phyloP scores from a whole-genome alignment of 2,329 filamentous ascomycete genomes.

The Xylaria sp. region DNA sequence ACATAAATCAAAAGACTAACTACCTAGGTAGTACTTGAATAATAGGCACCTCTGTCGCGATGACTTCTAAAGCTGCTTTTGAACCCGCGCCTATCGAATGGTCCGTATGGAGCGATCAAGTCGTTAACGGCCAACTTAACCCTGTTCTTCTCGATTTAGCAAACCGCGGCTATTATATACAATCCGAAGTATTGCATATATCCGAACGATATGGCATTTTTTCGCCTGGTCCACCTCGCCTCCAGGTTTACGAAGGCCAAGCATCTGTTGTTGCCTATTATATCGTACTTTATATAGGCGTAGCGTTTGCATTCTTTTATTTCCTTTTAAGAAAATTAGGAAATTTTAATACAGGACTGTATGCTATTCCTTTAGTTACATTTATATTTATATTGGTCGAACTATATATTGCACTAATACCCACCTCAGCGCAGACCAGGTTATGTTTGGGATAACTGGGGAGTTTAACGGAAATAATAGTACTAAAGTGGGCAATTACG shows the following conservation, averaged over 20 bases:
- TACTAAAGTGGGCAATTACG: slow-evolving; percentile 11
- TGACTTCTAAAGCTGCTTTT: slow-evolving; percentile 5
- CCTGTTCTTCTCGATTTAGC: slow-evolving; percentile 40
- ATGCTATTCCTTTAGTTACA: slow-evolving; percentile 8
- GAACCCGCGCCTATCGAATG: slow-evolving; percentile 16
- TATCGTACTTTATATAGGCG: slow-evolving; percentile 17
- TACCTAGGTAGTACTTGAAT: slow-evolving; percentile 17
- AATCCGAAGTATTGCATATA: slow-evolving; percentile 42
- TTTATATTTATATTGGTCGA: slow-evolving; percentile 20
- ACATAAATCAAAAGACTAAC: slow-evolving; percentile 16
- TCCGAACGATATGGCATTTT: slow-evolving; percentile 41
- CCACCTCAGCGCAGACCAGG: slow-evolving; percentile 21
- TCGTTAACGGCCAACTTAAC: slow-evolving; percentile 36
- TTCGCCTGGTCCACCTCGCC: slow-evolving; percentile 38
- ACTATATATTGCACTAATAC: slow-evolving; percentile 22
- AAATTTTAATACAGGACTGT: slow-evolving; percentile 4
- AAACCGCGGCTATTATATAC: slow-evolving; percentile 42
- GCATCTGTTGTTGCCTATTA: slow-evolving; percentile 9
- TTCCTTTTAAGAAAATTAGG: slow-evolving; percentile 12
- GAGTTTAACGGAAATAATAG: slow-evolving; percentile 17
- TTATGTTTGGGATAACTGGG: slow-evolving; percentile 26
- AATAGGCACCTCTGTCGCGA: slow-evolving; percentile 13
- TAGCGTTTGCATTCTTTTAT: slow-evolving; percentile 6
- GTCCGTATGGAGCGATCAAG: slow-evolving; percentile 23
- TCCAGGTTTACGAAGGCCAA: slow-evolving; percentile 38